A percentile compares a stretch with the other conserved stretches of the same genome.
These are phyloP conservation scores for Chlorencoelia australis DNA, from an alignment of 2,329 filamentous ascomycete species.

Conservation along the genomic window DNA sequence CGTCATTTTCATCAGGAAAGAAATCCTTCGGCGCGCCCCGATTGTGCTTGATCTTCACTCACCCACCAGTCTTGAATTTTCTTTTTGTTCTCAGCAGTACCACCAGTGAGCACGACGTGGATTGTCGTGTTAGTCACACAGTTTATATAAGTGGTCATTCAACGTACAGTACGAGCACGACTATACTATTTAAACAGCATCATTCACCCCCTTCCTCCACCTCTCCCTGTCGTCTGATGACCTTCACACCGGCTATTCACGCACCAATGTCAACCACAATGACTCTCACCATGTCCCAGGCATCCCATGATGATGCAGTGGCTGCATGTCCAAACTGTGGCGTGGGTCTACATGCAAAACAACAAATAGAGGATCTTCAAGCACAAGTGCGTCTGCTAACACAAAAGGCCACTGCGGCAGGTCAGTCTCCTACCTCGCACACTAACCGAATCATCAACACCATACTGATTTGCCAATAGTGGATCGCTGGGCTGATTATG, in stretches of 20 bases:
- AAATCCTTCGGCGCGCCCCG: no score
- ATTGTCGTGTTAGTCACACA: no score
- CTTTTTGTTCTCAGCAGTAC: no score
- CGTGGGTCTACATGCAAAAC: conserved; percentile 35
- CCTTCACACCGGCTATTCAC: conserved; percentile 6
- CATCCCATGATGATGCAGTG: conserved; percentile 5
- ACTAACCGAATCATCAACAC: not conserved
- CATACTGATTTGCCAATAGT: conserved; percentile 31
- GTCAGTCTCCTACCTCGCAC: conserved; percentile 28
- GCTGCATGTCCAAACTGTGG: conserved; percentile 26
- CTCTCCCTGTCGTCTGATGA: conserved; percentile 12
- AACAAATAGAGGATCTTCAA: conserved; percentile 58
- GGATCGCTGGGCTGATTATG: conserved; percentile 66
- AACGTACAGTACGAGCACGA: no score
- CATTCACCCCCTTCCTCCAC: not conserved
- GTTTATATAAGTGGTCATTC: no score
- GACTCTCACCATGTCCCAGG: conserved; percentile 22
- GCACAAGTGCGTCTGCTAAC: conserved; percentile 60
- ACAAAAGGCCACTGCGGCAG: conserved; percentile 56
- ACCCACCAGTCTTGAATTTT: no score
- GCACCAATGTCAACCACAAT: conserved; percentile 25
- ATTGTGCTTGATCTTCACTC: no score
- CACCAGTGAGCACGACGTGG: no score
- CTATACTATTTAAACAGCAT: no score
- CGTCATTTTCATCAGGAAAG: no score